These are phyloP conservation scores for Hygrophila difformis DNA, from an alignment of 257 asterid genomes.

Conservation along the genomic window DNA sequence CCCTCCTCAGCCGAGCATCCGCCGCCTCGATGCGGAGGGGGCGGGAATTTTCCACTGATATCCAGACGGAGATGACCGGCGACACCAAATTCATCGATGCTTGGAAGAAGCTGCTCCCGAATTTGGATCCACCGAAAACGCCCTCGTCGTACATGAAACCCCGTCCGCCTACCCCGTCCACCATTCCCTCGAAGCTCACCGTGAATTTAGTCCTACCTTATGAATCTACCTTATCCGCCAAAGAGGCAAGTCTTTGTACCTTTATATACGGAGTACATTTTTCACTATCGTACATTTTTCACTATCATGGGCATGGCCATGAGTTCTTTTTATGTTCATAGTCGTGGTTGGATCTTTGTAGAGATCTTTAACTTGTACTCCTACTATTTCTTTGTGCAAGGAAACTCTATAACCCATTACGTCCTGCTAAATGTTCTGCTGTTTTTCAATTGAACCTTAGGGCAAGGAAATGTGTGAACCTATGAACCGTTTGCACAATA, in stretches of 20 bases:
- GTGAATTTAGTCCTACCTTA: slow-evolving; percentile 82
- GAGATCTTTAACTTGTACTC: no score
- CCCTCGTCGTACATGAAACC: slow-evolving; percentile 53
- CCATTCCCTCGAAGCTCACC: slow-evolving; percentile 75
- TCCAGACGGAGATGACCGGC: slow-evolving; percentile 35
- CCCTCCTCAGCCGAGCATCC: slow-evolving; percentile 42
- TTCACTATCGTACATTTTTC: background rate
- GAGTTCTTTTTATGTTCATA: no score
- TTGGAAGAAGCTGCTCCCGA: slow-evolving; percentile 57
- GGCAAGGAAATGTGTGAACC: background rate
- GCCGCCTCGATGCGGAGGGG: slow-evolving; percentile 46
- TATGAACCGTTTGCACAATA: background rate
- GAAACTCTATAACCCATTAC: no score
- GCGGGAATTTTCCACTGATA: slow-evolving; percentile 56
- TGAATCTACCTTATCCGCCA: slow-evolving; percentile 41
- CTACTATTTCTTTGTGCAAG: no score
- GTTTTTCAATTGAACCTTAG: background rate
- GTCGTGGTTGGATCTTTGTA: no score
- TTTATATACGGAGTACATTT: no score
- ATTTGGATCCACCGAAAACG: slow-evolving; percentile 60
- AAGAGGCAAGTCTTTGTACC: slow-evolving; percentile 40
- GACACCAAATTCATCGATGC: slow-evolving; percentile 54
- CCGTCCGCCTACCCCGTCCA: slow-evolving; percentile 58
- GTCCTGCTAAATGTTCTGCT: no score
- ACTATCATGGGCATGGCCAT: no score